A percentile compares a stretch with the other conserved stretches of the same genome.
These are phyloP conservation scores for Pythium phragmiticola DNA, from an alignment of 352 stramenopile species.

Conservation along the genomic window DNA sequence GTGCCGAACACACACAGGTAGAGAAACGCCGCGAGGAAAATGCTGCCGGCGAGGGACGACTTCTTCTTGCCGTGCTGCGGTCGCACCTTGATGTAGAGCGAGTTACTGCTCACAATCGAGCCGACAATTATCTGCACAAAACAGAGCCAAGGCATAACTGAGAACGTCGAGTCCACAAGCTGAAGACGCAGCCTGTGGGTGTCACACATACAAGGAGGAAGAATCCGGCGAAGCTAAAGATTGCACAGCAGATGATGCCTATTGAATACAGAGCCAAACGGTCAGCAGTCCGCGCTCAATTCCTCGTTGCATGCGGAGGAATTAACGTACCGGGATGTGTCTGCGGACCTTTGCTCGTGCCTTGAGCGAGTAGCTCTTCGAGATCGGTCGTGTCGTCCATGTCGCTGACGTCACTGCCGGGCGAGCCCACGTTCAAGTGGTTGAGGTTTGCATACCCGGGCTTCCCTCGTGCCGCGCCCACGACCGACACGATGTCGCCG, in stretches of 20 bases:
- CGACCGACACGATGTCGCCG: conserved; percentile 64
- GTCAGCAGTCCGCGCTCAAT: background rate
- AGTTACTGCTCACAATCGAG: conserved; percentile 84
- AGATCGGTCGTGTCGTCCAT: conserved; percentile 77
- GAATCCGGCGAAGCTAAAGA: conserved; percentile 77
- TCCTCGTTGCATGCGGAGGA: background rate
- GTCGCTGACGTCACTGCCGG: conserved; percentile 73
- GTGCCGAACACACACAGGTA: conserved; percentile 85
- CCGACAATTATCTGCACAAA: conserved; percentile 58
- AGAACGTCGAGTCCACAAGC: background rate
- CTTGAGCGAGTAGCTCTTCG: conserved; percentile 74
- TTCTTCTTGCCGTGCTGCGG: conserved; percentile 80
- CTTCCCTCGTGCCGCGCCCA: conserved; percentile 53
- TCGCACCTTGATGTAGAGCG: conserved; percentile 83
- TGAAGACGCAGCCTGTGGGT: background rate
- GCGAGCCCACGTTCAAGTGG: conserved; percentile 77
- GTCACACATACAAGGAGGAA: conserved; percentile 52
- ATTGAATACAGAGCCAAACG: background rate
- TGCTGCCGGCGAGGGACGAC: conserved; percentile 79
- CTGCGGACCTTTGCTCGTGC: conserved; percentile 67
- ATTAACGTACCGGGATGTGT: conserved; percentile 56
- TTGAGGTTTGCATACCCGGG: conserved; percentile 83
- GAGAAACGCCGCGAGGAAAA: conserved; percentile 84
- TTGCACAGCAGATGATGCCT: conserved; percentile 76
- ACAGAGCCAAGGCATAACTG: background rate